Percentiles rank a stretch among this genome's conserved stretches.
Conservation (phyloP, 2,329 filamentous ascomycete species). For the Scorias spongiosa region DNA sequence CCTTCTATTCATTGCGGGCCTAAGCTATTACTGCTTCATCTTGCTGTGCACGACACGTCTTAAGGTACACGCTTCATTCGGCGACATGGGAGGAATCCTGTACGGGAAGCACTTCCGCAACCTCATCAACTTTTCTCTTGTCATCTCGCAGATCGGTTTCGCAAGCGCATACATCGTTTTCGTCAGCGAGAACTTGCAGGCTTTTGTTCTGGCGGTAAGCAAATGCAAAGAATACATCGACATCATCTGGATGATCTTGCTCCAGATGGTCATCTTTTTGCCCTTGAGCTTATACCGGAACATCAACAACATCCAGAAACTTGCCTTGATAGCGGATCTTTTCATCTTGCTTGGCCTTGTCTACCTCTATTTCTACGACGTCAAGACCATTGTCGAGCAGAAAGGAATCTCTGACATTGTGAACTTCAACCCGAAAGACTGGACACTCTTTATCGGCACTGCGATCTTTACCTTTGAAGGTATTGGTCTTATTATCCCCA, state of each 20-base stretch:
- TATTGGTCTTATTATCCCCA: slow-evolving; percentile 92
- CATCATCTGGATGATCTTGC: slow-evolving; percentile 77
- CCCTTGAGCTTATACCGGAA: slow-evolving; percentile 88
- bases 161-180: slow-evolving; percentile 94
- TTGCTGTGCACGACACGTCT: slow-evolving; percentile 76
- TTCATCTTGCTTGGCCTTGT: slow-evolving; percentile 88
- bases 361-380: slow-evolving; percentile 92
- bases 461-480: slow-evolving; percentile 99
- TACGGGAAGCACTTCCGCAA: slow-evolving; percentile 84
- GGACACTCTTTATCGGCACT: slow-evolving; percentile 96
- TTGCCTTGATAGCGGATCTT: slow-evolving; percentile 79
- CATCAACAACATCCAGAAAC: slow-evolving; percentile 93
- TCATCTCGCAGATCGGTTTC: slow-evolving; percentile 90
- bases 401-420: slow-evolving; percentile 70
- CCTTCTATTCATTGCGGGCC: slow-evolving; percentile 64
- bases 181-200: slow-evolving; percentile 86
- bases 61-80: slow-evolving; percentile 83
- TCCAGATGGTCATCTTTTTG: slow-evolving; percentile 91
- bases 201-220: slow-evolving; percentile 82
- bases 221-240: slow-evolving; percentile 74
- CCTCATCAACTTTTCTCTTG: slow-evolving; percentile 79
- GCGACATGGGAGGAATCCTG: slow-evolving; percentile 83
- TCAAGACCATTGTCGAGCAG: slow-evolving; percentile 61
- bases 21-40: slow-evolving; percentile 97
- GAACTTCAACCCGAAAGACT: slow-evolving; percentile 77